phyloP scores from a whole-genome alignment of 805 yeast genomes.

The Saccharomycopsis fermentans region DNA sequence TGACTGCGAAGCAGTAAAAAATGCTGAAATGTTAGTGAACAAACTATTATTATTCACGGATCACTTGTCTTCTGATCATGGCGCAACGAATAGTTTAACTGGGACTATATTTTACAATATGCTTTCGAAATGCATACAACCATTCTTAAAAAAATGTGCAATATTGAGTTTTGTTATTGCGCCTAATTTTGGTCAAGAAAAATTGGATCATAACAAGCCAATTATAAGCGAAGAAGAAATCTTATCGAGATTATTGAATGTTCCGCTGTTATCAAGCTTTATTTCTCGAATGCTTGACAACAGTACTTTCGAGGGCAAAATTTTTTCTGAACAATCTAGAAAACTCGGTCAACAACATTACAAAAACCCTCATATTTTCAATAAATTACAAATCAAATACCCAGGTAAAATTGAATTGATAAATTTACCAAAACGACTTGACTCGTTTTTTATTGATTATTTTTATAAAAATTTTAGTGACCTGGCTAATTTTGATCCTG shows the following conservation, averaged over 20 bases:
- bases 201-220: slow-evolving; percentile 3
- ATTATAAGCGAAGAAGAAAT: slow-evolving; percentile 41
- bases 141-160: slow-evolving; percentile 55
- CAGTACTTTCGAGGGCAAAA: slow-evolving; percentile 22
- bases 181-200: slow-evolving; percentile 29
- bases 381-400: slow-evolving; percentile 35
- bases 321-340: slow-evolving; percentile 9
- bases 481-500: slow-evolving; percentile 52
- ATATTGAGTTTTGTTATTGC: slow-evolving; percentile 45
- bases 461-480: slow-evolving; percentile 34
- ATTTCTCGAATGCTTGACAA: slow-evolving; percentile 14
- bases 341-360: slow-evolving; percentile 15
- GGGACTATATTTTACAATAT: slow-evolving; percentile 40
- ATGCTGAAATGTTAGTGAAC: not conserved
- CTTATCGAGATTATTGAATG: slow-evolving; percentile 38
- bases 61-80: slow-evolving; percentile 23
- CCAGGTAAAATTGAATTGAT: slow-evolving; percentile 59
- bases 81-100: slow-evolving; percentile 22
- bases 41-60: not conserved
- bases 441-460: slow-evolving; percentile 54
- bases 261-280: slow-evolving; percentile 30
- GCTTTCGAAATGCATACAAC: slow-evolving; percentile 46
- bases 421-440: slow-evolving; percentile 56
- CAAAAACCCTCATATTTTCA: not conserved
- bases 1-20: slow-evolving; percentile 20